These are phyloP conservation scores for Xylariomycetidae sp. DNA, from an alignment of 2,329 filamentous ascomycete species.

Conservation along the genomic window DNA sequence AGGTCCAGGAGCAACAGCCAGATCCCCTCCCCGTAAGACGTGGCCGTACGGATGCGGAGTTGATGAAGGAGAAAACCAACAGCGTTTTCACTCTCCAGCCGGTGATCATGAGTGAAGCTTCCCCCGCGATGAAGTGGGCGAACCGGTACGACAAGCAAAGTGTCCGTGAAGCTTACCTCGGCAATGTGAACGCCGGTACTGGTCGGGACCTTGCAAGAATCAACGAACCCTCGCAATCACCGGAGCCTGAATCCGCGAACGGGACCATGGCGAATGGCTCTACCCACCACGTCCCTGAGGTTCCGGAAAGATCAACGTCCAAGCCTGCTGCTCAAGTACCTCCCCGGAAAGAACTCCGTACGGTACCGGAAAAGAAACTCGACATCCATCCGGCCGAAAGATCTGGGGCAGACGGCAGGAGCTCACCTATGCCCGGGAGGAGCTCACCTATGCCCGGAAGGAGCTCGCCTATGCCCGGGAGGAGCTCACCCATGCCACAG, in stretches of 20 bases:
- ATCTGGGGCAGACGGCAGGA: too few species aligned
- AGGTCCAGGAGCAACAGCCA: constrained; percentile 45
- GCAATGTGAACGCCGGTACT: constrained; percentile 65
- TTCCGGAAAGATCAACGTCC: constrained; percentile 36
- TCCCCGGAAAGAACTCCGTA: constrained; percentile 12
- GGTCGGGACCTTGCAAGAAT: constrained; percentile 49
- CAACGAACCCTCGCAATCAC: constrained; percentile 38
- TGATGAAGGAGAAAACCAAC: constrained; percentile 68
- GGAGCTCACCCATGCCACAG: constrained; percentile 34
- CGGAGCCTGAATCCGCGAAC: constrained; percentile 25
- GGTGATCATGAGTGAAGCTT: constrained; percentile 77
- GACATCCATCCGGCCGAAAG: constrained; percentile 32
- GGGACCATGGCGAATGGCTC: constrained; percentile 26
- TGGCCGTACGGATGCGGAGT: constrained; percentile 49
- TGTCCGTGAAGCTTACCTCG: constrained; percentile 79
- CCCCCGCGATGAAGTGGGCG: constrained; percentile 94
- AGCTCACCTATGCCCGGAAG: constrained; percentile 36
- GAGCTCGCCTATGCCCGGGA: constrained; percentile 25
- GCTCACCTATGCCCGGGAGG: constrained; percentile 25
- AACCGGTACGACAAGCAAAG: constrained; percentile 88
- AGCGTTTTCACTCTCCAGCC: constrained; percentile 87
- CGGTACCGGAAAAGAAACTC: constrained; percentile 31
- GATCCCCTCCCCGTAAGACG: constrained; percentile 39
- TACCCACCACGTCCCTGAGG: constrained; percentile 27
- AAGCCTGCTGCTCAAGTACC: constrained; percentile 19